A percentile compares a stretch with the other conserved stretches of the same genome.
These are phyloP conservation scores for Fusarium sp. DNA, from an alignment of 2,329 filamentous ascomycete genomes.

Conservation along the genomic window DNA sequence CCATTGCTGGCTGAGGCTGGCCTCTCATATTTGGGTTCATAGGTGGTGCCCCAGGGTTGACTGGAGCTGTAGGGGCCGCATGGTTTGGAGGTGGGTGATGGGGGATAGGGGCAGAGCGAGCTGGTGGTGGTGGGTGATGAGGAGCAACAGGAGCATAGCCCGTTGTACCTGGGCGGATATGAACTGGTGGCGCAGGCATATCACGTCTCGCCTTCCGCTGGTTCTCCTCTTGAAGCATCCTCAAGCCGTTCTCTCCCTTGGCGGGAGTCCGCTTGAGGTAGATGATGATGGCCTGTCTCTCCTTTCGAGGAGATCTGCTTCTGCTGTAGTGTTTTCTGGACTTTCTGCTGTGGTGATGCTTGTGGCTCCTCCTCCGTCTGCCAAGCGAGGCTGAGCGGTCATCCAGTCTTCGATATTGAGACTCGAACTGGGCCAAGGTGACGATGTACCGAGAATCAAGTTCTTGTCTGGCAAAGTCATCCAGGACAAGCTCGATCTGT, in stretches of 20 bases:
- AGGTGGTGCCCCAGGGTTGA: background rate
- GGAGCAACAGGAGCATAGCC: slow-evolving; percentile 8
- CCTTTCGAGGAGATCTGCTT: slow-evolving; percentile 46
- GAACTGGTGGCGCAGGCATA: slow-evolving; percentile 3
- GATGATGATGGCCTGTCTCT: slow-evolving; percentile 57
- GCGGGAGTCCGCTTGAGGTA: slow-evolving; percentile 60
- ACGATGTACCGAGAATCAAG: slow-evolving; percentile 54
- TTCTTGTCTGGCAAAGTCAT: slow-evolving; percentile 50
- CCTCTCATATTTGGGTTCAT: slow-evolving; percentile 7
- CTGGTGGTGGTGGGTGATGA: background rate
- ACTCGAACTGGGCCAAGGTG: slow-evolving; percentile 59
- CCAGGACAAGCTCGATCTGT: slow-evolving; percentile 56
- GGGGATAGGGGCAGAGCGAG: background rate
- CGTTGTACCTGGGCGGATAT: background rate
- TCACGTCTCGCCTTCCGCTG: slow-evolving; percentile 13
- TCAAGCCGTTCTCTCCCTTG: slow-evolving; percentile 45
- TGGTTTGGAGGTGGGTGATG: background rate
- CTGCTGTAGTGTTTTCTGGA: slow-evolving; percentile 17
- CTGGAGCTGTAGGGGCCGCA: background rate
- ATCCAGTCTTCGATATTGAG: slow-evolving; percentile 48
- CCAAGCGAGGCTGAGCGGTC: slow-evolving; percentile 18
- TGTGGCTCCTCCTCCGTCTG: slow-evolving; percentile 35
- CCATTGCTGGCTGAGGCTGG: background rate
- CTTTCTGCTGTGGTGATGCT: slow-evolving; percentile 37
- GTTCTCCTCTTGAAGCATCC: slow-evolving; percentile 42